Evolutionary conservation across 805 yeast genomes (phyloP).

Genomic region (Jamesozyma rosinii): DNA sequence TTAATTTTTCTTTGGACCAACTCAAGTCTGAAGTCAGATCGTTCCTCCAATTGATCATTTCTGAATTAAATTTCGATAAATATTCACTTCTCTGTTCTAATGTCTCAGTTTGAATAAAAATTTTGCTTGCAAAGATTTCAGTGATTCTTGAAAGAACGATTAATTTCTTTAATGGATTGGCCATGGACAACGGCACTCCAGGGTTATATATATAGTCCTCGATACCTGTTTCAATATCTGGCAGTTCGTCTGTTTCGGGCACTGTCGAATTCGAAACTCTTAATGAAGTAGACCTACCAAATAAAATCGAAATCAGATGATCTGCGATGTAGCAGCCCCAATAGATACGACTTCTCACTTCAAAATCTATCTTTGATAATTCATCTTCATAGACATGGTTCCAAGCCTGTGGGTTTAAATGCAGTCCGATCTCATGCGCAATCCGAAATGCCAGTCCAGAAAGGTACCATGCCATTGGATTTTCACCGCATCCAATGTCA

Average conservation of each 20-base stretch:
- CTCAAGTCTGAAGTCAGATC: conserved; percentile 36
- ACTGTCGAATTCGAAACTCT: conserved; percentile 49
- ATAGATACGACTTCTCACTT: conserved; percentile 46
- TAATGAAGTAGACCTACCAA: conserved; percentile 47
- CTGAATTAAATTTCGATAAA: conserved; percentile 35
- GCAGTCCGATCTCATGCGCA: conserved; percentile 53
- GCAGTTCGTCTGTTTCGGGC: conserved; percentile 46
- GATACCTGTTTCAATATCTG: conserved; percentile 47
- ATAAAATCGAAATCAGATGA: conserved; percentile 45
- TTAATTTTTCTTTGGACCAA: conserved; percentile 37
- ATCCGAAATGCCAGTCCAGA: conserved; percentile 51
- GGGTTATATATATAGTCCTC: conserved; percentile 40
- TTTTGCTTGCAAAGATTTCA: conserved; percentile 23
- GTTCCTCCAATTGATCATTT: conserved; percentile 40
- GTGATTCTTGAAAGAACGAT: conserved; percentile 32
- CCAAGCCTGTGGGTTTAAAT: conserved; percentile 49
- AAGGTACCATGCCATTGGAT: conserved; percentile 52
- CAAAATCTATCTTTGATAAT: conserved; percentile 38
- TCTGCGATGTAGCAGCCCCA: conserved; percentile 59
- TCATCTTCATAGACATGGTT: conserved; percentile 32
- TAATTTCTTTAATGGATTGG: conserved; percentile 31
- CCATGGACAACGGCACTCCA: conserved; percentile 16
- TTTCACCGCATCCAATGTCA: conserved; percentile 48
- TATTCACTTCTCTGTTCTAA: conserved; percentile 32
- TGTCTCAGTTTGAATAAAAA: conserved; percentile 18